Conservation (phyloP, 257 asterid genomes). For the Ilex aquifolium region DNA sequence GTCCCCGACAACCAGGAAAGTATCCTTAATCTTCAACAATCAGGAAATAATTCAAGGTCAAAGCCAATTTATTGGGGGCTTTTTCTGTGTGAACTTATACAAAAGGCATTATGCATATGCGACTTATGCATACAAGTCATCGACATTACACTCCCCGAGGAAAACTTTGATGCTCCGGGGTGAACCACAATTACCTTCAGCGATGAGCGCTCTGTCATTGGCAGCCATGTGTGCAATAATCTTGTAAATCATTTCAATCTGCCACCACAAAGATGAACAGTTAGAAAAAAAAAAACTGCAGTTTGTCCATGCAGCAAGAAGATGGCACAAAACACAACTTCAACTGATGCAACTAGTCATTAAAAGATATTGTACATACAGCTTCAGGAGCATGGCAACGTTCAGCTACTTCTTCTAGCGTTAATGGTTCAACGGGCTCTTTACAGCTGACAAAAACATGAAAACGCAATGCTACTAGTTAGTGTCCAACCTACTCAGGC, state of each 20-base stretch:
- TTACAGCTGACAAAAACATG: constrained; percentile 54
- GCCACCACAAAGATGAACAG: constrained; percentile 18
- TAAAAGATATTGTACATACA: constrained; percentile 30
- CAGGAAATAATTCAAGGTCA: too few species aligned
- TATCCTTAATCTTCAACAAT: too few species aligned
- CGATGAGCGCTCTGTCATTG: constrained; percentile 94
- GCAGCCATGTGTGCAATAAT: constrained; percentile 95
- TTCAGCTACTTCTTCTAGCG: constrained; percentile 83
- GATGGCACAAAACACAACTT: constrained; percentile 2
- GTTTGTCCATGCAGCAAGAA: background rate
- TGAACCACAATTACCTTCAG: constrained; percentile 95
- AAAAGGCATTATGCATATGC: background rate
- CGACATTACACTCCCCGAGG: constrained; percentile 92
- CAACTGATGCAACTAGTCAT: background rate
- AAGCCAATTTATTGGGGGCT: too few species aligned
- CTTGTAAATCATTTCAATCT: constrained; percentile 98
- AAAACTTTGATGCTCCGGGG: constrained; percentile 86
- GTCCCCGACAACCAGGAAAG: too few species aligned
- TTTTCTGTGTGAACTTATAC: too few species aligned
- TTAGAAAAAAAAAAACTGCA: background rate
- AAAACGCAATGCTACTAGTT: constrained; percentile 3
- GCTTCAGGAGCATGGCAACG: constrained; percentile 77
- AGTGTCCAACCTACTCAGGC: background rate
- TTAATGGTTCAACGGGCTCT: constrained; percentile 86
- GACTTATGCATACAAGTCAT: constrained; percentile 57